Evolutionary conservation across 2,329 filamentous ascomycete species (phyloP).

Genomic region (Aschersonia sp.): DNA sequence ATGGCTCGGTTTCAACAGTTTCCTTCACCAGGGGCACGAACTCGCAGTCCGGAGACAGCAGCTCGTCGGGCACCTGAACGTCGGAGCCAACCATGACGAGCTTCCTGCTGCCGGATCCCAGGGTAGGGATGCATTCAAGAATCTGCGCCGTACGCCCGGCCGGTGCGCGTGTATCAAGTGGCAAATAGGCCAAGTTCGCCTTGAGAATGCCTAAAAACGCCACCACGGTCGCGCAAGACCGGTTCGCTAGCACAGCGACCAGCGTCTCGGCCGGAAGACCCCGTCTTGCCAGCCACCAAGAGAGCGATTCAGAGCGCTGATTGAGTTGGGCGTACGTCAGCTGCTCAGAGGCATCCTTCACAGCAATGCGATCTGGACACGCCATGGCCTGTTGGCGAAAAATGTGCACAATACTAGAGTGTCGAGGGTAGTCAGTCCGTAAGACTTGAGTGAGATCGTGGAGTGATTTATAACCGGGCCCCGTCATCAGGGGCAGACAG

Average conservation of each 20-base stretch:
- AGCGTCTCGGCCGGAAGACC: not conserved
- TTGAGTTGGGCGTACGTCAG: constrained; percentile 1
- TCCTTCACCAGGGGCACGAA: not conserved
- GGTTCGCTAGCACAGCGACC: not conserved
- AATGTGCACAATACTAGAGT: constrained; percentile 1
- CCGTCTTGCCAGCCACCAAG: not conserved
- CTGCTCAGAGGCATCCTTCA: constrained; percentile 1
- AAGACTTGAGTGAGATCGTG: not conserved
- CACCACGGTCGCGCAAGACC: constrained; percentile 3
- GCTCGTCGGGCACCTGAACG: not conserved
- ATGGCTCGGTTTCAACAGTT: too few relatives aligned
- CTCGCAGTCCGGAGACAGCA: not conserved
- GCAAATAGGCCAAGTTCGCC: constrained; percentile 12
- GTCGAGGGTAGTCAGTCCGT: not conserved
- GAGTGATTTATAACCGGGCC: not conserved
- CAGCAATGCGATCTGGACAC: not conserved
- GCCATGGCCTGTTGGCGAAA: not conserved
- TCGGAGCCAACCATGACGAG: constrained; percentile 4
- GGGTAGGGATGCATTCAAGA: constrained; percentile 4
- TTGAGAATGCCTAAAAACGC: constrained; percentile 11
- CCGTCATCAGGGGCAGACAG: not conserved
- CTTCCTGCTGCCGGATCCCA: constrained; percentile 4
- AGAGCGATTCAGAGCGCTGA: not conserved
- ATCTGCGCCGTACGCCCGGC: constrained; percentile 7
- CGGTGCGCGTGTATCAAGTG: constrained; percentile 9